Percentiles rank a stretch among this genome's conserved stretches.
Evolutionary conservation across 306 rosid genomes (phyloP).

Genomic region (Hippophae rhamnoides): DNA sequence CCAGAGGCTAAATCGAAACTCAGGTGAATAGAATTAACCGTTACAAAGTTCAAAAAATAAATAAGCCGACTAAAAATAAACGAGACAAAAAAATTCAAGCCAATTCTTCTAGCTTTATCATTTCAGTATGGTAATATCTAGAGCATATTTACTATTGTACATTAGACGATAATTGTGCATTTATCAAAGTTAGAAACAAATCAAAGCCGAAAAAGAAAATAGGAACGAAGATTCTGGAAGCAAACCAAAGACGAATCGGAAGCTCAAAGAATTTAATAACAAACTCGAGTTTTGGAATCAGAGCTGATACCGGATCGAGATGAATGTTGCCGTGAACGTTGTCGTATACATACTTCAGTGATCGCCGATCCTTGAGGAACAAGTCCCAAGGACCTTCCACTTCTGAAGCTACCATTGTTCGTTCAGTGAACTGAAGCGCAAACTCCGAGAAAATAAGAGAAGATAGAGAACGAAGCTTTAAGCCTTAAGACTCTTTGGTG

Average conservation of each 20-base stretch:
- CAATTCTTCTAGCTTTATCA: no score
- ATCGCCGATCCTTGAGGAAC: slow-evolving; percentile 22
- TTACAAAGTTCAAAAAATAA: no score
- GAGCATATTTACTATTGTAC: not conserved
- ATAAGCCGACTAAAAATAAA: no score
- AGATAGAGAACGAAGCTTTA: slow-evolving; percentile 1
- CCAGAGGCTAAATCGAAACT: no score
- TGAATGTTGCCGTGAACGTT: slow-evolving; percentile 62
- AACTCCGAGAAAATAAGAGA: not conserved
- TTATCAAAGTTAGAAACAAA: not conserved
- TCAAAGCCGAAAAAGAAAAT: not conserved
- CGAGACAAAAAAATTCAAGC: not conserved
- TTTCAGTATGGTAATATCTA: not conserved
- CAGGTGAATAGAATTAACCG: no score
- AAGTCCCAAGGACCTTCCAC: slow-evolving; percentile 12
- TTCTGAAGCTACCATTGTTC: slow-evolving; percentile 22
- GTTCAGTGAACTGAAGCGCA: slow-evolving; percentile 6
- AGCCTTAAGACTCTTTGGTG: not conserved
- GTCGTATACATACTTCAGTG: slow-evolving; percentile 48
- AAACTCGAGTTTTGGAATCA: not conserved
- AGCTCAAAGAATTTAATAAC: slow-evolving; percentile 7
- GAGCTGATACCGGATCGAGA: slow-evolving; percentile 49
- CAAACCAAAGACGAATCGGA: not conserved
- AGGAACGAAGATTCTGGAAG: slow-evolving; percentile 4
- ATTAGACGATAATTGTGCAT: not conserved